Percentiles rank a stretch among this genome's conserved stretches.
Evolutionary conservation across 2,329 filamentous ascomycete genomes (phyloP).

Genomic region (Capronia coronata): DNA sequence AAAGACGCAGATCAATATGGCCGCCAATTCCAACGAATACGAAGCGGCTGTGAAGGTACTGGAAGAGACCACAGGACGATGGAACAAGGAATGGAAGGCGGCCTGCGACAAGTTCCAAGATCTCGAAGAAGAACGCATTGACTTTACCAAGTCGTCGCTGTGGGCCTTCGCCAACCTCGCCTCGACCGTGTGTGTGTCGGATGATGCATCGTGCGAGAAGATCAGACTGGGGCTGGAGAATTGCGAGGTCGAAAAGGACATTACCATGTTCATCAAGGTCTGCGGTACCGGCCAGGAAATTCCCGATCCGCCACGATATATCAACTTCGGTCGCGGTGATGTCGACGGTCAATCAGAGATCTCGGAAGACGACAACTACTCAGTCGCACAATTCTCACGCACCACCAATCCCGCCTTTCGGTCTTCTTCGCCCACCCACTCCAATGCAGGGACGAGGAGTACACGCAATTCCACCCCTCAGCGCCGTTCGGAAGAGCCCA

Average conservation of each 20-base stretch:
- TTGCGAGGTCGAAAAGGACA: conserved; percentile 96
- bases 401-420: conserved; percentile 94
- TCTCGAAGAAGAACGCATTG: conserved; percentile 89
- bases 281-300: conserved; percentile 93
- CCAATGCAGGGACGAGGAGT: conserved; percentile 61
- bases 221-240: conserved; percentile 86
- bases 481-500: conserved; percentile 22
- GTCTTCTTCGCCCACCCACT: conserved; percentile 92
- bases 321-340: conserved; percentile 95
- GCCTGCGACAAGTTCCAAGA: conserved; percentile 98
- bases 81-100: conserved; percentile 98
- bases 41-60: conserved; percentile 86
- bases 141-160: conserved; percentile 94
- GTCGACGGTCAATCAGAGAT: conserved; percentile 72
- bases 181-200: conserved; percentile 94
- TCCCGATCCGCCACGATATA: conserved; percentile 92
- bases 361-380: conserved; percentile 88
- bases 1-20: conserved; percentile 95
- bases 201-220: conserved; percentile 94
- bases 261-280: conserved; percentile 78
- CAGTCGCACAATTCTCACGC: conserved; percentile 89
- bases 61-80: conserved; percentile 88
- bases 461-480: conserved; percentile 14
- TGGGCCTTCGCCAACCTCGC: conserved; percentile 98
- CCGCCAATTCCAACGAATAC: conserved; percentile 85